Base-by-base conservation (phyloP, 1,139 yeast species). In the Sugiyamaella xylanicola region DNA sequence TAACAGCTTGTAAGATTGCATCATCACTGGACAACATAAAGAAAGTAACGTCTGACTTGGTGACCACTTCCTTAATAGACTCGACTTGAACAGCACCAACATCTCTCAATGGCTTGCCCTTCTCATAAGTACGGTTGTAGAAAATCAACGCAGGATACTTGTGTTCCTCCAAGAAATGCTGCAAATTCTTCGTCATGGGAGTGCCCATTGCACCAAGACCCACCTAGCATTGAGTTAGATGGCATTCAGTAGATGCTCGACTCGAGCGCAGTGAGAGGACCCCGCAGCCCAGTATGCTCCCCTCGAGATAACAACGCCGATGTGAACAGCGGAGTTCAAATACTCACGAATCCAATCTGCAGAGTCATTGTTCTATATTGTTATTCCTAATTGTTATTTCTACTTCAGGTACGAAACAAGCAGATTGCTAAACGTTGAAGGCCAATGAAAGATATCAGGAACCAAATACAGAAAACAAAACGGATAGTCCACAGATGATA, bases 161-260 rank as follows among this genome's bases (percentile, higher is more conserved):
- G 39, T 56, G 55, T 16, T 51, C 29, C 9, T 46, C 20, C 37
- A 63, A 53, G 35, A 44, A 56, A 16, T 41, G 55, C 43, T 63
- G 67, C 37, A 63, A 53, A 53, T 63, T 51, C 39, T 37, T 48
- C 46, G 64, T 56, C 65, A 63, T 61, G 13, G 53, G 57, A 36
- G 36, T 47, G 40, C 67, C 67, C 66, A 63, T 63, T 51, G 59
- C 60, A 3, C 67, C 67, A 16, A 64, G 64, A 42, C 67, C 67
- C 47, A 62, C 54, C 53, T 50, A 36, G 9, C 2, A 4, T 7
- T 32, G 11, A 8, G 46, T 53, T 53, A 53, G 56, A 25, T 8
- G n/a, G n/a, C n/a, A n/a, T n/a, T n/a, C n/a, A n/a, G n/a, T n/a
- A n/a, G n/a, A n/a, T n/a, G n/a, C n/a, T n/a, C n/a, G n/a, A 32